Conservation (phyloP, 208 protist genomes). For the Herpetomonas tarakana region DNA sequence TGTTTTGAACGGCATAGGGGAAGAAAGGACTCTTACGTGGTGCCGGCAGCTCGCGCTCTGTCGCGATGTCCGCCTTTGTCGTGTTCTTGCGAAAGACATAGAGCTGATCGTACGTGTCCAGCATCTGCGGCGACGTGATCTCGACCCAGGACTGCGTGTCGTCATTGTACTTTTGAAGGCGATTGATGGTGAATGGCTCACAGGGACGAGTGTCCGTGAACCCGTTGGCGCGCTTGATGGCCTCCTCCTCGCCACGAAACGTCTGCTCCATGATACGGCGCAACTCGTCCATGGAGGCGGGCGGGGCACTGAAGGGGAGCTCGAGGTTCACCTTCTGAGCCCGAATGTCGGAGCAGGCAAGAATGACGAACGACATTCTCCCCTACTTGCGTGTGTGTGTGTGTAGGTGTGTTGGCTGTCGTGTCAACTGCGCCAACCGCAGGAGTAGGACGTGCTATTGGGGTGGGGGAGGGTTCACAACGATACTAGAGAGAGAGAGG, state of each 20-base stretch:
- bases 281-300: conserved; percentile 46
- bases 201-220: conserved; percentile 41
- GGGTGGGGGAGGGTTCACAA: too few relatives aligned
- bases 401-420: too few relatives aligned
- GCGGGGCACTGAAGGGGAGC: conserved; percentile 56
- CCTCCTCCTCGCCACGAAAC: conserved; percentile 65
- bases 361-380: conserved; percentile 44
- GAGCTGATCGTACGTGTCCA: conserved; percentile 74
- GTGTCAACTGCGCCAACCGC: too few relatives aligned
- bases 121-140: conserved; percentile 24
- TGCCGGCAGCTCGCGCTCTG: conserved; percentile 62
- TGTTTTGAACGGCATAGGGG: not conserved
- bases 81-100: conserved; percentile 80
- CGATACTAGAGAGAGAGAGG: too few relatives aligned
- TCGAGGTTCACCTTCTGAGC: conserved; percentile 77
- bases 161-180: conserved; percentile 69
- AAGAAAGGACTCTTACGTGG: conserved; percentile 54
- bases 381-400: too few relatives aligned
- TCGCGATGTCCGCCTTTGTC: conserved; percentile 71
- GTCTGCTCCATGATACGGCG: conserved; percentile 43
- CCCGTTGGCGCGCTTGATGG: conserved; percentile 34
- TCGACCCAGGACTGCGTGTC: conserved; percentile 65
- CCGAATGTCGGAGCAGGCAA: conserved; percentile 72
- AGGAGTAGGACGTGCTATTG: too few relatives aligned
- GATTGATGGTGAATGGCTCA: conserved; percentile 72